Evolutionary conservation across 345 rosid species (phyloP).

Genomic region (Reutealis trisperma): DNA sequence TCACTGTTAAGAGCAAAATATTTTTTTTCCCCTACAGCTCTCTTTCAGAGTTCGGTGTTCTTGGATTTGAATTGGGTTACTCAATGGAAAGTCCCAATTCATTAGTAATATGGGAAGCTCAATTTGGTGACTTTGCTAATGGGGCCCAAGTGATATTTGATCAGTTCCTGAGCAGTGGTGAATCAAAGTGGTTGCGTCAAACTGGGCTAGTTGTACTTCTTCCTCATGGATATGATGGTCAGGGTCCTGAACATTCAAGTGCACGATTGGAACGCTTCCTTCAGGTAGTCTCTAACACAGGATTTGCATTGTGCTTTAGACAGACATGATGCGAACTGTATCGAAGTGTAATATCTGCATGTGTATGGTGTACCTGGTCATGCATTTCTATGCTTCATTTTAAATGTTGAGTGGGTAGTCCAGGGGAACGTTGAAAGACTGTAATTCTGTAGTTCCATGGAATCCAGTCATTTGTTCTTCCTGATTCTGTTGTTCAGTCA

Average conservation of each 20-base stretch:
- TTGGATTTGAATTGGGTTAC: constrained; percentile 83
- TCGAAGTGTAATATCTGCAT: neutral
- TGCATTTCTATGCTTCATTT: neutral
- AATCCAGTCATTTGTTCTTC: neutral
- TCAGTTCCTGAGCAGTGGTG: constrained; percentile 81
- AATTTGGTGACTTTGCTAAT: constrained; percentile 82
- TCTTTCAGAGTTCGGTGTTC: constrained; percentile 82
- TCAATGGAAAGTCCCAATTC: constrained; percentile 86
- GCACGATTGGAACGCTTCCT: constrained; percentile 76
- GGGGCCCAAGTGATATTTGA: constrained; percentile 88
- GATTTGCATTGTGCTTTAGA: neutral
- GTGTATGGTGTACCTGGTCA: neutral
- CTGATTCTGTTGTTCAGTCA: neutral
- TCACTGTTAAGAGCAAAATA: neutral
- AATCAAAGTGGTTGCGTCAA: constrained; percentile 84
- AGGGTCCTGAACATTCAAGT: constrained; percentile 90
- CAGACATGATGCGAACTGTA: neutral
- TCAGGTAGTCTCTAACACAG: constrained; percentile 48
- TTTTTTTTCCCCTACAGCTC: constrained; percentile 50
- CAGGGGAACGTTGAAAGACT: neutral
- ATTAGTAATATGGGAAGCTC: constrained; percentile 78
- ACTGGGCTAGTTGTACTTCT: constrained; percentile 77
- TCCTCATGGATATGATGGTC: constrained; percentile 87
- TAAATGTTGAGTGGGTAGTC: neutral
- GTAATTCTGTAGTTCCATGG: neutral